Percentiles rank a stretch among this genome's conserved stretches.
These are phyloP conservation scores for Knoxia roxburghii DNA, from an alignment of 257 asterid species.

Conservation along the genomic window DNA sequence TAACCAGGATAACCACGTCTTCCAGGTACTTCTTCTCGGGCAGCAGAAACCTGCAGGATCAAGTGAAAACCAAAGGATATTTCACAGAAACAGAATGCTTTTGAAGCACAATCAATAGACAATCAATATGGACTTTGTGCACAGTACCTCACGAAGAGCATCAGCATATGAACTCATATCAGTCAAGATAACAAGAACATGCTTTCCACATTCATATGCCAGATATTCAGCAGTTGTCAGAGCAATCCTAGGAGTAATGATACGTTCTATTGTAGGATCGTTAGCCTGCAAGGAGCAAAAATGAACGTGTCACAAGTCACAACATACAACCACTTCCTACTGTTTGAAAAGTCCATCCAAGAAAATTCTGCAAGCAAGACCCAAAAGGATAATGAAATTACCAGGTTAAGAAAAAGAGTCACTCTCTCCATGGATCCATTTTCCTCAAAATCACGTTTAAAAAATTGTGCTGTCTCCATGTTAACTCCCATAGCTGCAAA, in stretches of 20 bases:
- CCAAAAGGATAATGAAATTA: constrained; percentile 27
- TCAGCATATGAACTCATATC: constrained; percentile 99
- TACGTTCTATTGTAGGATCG: constrained; percentile 95
- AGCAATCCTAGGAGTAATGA: constrained; percentile 96
- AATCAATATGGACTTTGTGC: not conserved
- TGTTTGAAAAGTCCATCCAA: no score
- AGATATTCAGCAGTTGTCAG: constrained; percentile 92
- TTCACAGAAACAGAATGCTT: not conserved
- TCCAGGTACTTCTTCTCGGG: constrained; percentile 99
- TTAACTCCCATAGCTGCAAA: constrained; percentile 99
- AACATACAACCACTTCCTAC: constrained; percentile 5
- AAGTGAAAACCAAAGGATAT: constrained; percentile 9
- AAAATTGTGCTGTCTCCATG: constrained; percentile 99
- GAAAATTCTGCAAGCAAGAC: not conserved
- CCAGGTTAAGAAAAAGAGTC: constrained; percentile 91
- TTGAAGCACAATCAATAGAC: not conserved
- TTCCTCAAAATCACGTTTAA: constrained; percentile 98
- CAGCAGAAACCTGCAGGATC: constrained; percentile 81
- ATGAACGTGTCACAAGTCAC: constrained; percentile 16
- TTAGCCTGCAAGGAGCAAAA: constrained; percentile 55
- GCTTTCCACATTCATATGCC: constrained; percentile 97
- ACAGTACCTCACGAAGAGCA: constrained; percentile 95
- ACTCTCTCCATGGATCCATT: constrained; percentile 99
- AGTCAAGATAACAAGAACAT: constrained; percentile 95
- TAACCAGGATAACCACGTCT: constrained; percentile 91